A percentile compares a stretch with the other conserved stretches of the same genome.
Conservation (phyloP, 768 basidiomycete genomes). For the Psilocybe cubensis region DNA sequence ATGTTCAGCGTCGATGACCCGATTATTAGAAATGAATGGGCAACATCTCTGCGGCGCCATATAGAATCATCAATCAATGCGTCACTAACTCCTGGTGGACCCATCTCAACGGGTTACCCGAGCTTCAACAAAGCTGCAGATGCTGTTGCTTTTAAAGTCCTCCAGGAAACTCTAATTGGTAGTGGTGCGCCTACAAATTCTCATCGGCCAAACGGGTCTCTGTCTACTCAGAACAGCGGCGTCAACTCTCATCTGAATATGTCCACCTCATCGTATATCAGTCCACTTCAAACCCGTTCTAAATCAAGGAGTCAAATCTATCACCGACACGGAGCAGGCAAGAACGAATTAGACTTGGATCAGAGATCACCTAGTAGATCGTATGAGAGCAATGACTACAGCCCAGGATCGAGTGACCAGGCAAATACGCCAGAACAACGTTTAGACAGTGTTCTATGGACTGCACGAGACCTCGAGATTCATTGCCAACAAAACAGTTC, state of each 20-base stretch:
- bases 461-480: slow-evolving; percentile 81
- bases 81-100: slow-evolving; percentile 30
- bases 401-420: slow-evolving; percentile 21
- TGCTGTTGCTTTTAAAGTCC: slow-evolving; percentile 76
- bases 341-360: slow-evolving; percentile 61
- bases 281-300: slow-evolving; percentile 53
- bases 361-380: slow-evolving; percentile 32
- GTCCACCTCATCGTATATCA: slow-evolving; percentile 23
- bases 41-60: slow-evolving; percentile 65
- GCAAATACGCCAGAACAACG: slow-evolving; percentile 23
- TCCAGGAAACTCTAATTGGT: slow-evolving; percentile 81
- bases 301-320: slow-evolving; percentile 76
- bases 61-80: slow-evolving; percentile 52
- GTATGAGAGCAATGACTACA: slow-evolving; percentile 29
- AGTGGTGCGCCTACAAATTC: slow-evolving; percentile 4
- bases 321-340: slow-evolving; percentile 63
- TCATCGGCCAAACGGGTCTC: slow-evolving; percentile 20
- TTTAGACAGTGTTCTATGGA: slow-evolving; percentile 61
- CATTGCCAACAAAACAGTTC: slow-evolving; percentile 91
- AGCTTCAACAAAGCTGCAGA: slow-evolving; percentile 71
- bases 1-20: slow-evolving; percentile 93
- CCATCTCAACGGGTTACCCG: slow-evolving; percentile 39
- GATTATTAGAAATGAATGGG: slow-evolving; percentile 76
- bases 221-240: slow-evolving; percentile 18
- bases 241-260: slow-evolving; percentile 14